These are phyloP conservation scores for Rheum nobile DNA, from an alignment of 148 eudicot genomes.

Conservation along the genomic window DNA sequence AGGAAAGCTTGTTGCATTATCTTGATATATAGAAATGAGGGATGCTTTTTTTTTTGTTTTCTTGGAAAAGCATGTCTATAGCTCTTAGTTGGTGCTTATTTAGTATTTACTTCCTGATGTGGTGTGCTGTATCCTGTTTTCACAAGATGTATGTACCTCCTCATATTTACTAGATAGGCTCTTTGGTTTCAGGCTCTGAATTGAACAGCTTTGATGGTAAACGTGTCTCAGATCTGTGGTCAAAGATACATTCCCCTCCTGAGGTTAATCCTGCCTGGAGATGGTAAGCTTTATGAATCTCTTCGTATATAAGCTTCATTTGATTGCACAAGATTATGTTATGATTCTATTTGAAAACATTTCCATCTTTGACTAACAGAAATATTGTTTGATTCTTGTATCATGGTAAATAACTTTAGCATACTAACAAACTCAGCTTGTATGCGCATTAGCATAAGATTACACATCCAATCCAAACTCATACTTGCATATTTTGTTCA, in stretches of 20 bases:
- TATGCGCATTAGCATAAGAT: neutral
- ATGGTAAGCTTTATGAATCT: slow-evolving; percentile 39
- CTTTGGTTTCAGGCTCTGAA: slow-evolving; percentile 22
- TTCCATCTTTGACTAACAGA: neutral
- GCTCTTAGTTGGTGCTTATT: too few species aligned
- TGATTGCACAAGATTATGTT: neutral
- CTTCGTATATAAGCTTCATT: neutral
- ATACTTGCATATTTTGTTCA: slow-evolving; percentile 16
- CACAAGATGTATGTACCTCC: neutral
- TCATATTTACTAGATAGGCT: neutral
- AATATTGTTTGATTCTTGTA: too few species aligned
- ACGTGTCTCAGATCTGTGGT: slow-evolving; percentile 31
- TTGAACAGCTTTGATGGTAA: slow-evolving; percentile 11
- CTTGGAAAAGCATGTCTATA: too few species aligned
- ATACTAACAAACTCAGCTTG: neutral
- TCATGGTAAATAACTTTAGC: too few species aligned
- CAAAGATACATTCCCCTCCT: slow-evolving; percentile 48
- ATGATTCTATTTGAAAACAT: neutral
- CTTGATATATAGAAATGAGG: neutral
- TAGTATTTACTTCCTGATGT: too few species aligned
- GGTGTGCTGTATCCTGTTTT: too few species aligned
- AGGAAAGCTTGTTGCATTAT: neutral
- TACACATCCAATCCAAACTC: neutral
- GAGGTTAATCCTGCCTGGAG: slow-evolving; percentile 84
- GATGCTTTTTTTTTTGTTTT: neutral